Evolutionary conservation across 352 stramenopile genomes (phyloP).

Genomic region (Pythium aristosporum): DNA sequence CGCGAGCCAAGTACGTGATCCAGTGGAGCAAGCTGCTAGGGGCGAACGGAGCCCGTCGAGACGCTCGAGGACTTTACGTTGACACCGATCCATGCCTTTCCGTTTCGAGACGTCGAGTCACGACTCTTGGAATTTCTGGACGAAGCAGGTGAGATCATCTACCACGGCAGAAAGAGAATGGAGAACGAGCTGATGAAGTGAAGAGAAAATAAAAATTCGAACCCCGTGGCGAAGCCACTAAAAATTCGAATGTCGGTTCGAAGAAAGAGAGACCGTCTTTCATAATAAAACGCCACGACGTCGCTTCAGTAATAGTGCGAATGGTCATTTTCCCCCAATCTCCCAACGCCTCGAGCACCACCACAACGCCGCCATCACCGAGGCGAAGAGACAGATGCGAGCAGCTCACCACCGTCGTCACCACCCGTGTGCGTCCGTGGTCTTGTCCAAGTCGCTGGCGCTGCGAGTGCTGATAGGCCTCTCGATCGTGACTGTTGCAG

Average conservation of each 20-base stretch:
- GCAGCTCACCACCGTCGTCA: background rate
- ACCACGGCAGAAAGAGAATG: slow-evolving; percentile 11
- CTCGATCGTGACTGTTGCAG: background rate
- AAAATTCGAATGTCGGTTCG: background rate
- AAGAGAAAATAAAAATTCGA: background rate
- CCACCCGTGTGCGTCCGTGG: no score
- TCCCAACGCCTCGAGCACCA: background rate
- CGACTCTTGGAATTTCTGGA: slow-evolving; percentile 6
- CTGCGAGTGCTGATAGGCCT: background rate
- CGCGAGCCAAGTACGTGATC: slow-evolving; percentile 3
- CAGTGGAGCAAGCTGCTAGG: slow-evolving; percentile 12
- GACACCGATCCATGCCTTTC: background rate
- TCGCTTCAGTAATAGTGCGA: background rate
- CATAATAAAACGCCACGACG: background rate
- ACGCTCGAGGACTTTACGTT: background rate
- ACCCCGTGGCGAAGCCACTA: background rate
- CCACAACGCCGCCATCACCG: background rate
- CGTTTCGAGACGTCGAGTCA: slow-evolving; percentile 5
- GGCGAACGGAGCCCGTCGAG: background rate
- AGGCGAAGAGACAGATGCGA: background rate
- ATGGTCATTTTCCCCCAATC: background rate
- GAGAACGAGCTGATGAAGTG: background rate
- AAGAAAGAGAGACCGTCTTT: background rate
- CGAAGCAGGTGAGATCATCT: background rate
- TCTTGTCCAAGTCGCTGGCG: background rate